Base-by-base conservation (phyloP, 257 asterid genomes). In the Haberlea rhodopensis region DNA sequence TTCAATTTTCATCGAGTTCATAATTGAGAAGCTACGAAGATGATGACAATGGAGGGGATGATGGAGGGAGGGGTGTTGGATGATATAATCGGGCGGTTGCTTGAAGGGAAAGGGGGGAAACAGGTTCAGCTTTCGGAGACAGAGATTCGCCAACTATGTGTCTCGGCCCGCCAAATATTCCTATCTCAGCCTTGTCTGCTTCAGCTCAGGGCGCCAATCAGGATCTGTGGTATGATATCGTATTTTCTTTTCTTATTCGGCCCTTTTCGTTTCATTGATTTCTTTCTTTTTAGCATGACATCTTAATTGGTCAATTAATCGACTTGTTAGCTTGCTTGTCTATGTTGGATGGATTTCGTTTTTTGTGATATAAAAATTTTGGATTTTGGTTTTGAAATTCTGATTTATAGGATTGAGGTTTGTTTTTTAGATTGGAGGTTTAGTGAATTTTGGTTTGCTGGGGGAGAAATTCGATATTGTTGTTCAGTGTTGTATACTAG, bases 141-240 rank as follows among this genome's bases (percentile, higher is more conserved):
- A 6, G 97, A 90, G 96, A 87, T 90, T 85, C 92, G 96, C n/a
- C 95, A 81, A 81, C 95, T 90, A 65, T 87, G 96, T 76, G 85
- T 84, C 76, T 84, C 81, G 72, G 95, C 92, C 32, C 85, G 96
- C 26, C 97, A 87, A 72, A 81, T 85, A 65, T 80, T 87, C 65
- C 84, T 87, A 15, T 82, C 96, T 63, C 89, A 87, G 57, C 92
- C 96, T 70, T 84, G 53, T 77, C 92, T 90, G 65, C 87, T 90
- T 34, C 78, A 73, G 53, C 67, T 90, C 65, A 81, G 25, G 8
- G 95, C 96, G 55, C 97, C 97, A 5, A 61, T 90, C 79, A 87
- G 80, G 89, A 87, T 87, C 80, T 85, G 97, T 43, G 97, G 96
- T 90, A 61, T 43, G 97, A 95, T 90, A 61, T 52, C 20, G 13